phyloP scores from a whole-genome alignment of 2,329 filamentous ascomycete species.

The Xylariaceae sp. region DNA sequence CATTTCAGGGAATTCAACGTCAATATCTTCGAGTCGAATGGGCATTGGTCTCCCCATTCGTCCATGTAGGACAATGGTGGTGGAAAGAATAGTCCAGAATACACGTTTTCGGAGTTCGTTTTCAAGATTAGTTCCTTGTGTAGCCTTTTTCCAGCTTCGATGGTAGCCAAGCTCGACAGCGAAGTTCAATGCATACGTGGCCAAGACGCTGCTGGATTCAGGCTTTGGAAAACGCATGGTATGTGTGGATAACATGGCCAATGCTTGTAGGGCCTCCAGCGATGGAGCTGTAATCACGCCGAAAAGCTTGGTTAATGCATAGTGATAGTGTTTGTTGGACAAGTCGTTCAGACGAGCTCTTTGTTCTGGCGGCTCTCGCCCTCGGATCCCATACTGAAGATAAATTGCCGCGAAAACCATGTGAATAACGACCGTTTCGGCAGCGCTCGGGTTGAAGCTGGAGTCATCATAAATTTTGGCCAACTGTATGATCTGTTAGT shows the following conservation, averaged over 20 bases:
- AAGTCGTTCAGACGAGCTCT: conserved; percentile 55
- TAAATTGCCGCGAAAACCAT: conserved; percentile 77
- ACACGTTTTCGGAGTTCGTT: conserved; percentile 73
- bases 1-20: conserved; percentile 70
- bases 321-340: conserved; percentile 77
- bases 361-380: conserved; percentile 52
- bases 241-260: conserved; percentile 68
- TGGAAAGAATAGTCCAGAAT: conserved; percentile 68
- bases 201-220: conserved; percentile 67
- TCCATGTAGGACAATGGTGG: conserved; percentile 66
- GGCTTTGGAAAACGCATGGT: conserved; percentile 76
- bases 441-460: conserved; percentile 55
- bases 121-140: conserved; percentile 52
- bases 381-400: conserved; percentile 72
- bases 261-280: conserved; percentile 66
- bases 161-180: conserved; percentile 75
- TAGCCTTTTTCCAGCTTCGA: conserved; percentile 55
- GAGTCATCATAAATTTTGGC: conserved; percentile 67
- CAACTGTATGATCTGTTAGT: conserved; percentile 40
- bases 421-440: conserved; percentile 68
- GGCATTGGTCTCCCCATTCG: conserved; percentile 76
- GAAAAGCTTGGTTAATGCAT: conserved; percentile 64
- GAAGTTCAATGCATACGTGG: conserved; percentile 59
- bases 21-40: conserved; percentile 69
- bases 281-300: conserved; percentile 59